Evolutionary conservation across 768 basidiomycete genomes (phyloP).

Genomic region (Lentinula guzmanii): DNA sequence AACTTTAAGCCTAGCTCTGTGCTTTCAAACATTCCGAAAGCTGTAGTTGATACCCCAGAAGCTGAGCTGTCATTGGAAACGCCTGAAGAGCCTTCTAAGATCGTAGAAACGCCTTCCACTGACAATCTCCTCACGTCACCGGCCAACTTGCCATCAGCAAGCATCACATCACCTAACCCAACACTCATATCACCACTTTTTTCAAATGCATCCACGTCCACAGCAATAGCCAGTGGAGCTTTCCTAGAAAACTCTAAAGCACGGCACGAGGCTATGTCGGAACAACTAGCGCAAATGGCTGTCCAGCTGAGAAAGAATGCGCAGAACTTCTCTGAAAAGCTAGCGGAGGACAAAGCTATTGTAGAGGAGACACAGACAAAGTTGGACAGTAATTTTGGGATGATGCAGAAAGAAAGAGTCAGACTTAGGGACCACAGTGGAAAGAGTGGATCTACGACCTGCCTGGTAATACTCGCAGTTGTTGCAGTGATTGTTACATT

Average conservation of each 20-base stretch:
- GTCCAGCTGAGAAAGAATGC: slow-evolving; percentile 82
- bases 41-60: slow-evolving; percentile 16
- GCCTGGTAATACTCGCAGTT: slow-evolving; percentile 59
- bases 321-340: slow-evolving; percentile 63
- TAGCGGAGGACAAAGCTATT: slow-evolving; percentile 71
- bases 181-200: slow-evolving; percentile 26
- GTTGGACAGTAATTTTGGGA: slow-evolving; percentile 65
- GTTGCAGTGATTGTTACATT: slow-evolving; percentile 65
- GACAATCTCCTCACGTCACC: slow-evolving; percentile 37
- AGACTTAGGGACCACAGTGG: slow-evolving; percentile 56
- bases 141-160: slow-evolving; percentile 21
- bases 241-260: slow-evolving; percentile 44
- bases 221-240: slow-evolving; percentile 18
- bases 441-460: slow-evolving; percentile 68
- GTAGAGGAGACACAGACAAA: slow-evolving; percentile 64
- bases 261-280: slow-evolving; percentile 69
- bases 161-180: slow-evolving; percentile 19
- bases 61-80: slow-evolving; percentile 9
- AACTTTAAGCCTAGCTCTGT: slow-evolving; percentile 37
- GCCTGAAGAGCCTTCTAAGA: slow-evolving; percentile 15
- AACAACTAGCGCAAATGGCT: slow-evolving; percentile 80
- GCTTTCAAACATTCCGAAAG: slow-evolving; percentile 48
- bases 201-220: slow-evolving; percentile 23
- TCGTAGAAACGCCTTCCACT: slow-evolving; percentile 10
- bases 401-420: slow-evolving; percentile 60